Conservation (phyloP, 2,329 filamentous ascomycete species). For the Didymella keratinophila region DNA sequence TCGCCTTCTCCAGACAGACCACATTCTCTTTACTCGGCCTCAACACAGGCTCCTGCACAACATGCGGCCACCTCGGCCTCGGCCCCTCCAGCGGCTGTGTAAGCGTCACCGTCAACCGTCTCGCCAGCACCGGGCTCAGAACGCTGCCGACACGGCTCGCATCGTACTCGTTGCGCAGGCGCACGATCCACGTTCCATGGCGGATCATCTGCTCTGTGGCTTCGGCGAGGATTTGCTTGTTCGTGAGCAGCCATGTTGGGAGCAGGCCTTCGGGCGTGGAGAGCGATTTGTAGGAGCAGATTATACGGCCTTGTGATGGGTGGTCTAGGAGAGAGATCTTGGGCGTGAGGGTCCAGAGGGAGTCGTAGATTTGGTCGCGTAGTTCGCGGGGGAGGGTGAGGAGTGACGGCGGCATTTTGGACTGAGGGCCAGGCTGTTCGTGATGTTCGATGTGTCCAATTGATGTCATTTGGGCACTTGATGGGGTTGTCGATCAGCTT, state of each 20-base stretch:
- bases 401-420: slow-evolving; percentile 11
- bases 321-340: slow-evolving; percentile 11
- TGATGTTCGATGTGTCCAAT: too few species aligned
- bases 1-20: slow-evolving; percentile 1
- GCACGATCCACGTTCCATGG: slow-evolving; percentile 15
- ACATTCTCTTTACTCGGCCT: slow-evolving; percentile 7
- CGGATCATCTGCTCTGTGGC: slow-evolving; percentile 15
- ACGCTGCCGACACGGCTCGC: neutral
- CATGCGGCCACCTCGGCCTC: slow-evolving; percentile 17
- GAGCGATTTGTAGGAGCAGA: slow-evolving; percentile 13
- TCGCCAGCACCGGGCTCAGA: slow-evolving; percentile 1
- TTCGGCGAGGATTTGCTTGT: slow-evolving; percentile 18
- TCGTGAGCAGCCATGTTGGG: slow-evolving; percentile 18
- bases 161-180: slow-evolving; percentile 18
- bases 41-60: slow-evolving; percentile 7
- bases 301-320: slow-evolving; percentile 13
- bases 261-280: neutral
- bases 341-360: slow-evolving; percentile 7
- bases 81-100: slow-evolving; percentile 19
- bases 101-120: slow-evolving; percentile 7
- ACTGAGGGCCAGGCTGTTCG: too few species aligned
- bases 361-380: slow-evolving; percentile 19
- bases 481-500: too few species aligned
- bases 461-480: too few species aligned
- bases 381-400: slow-evolving; percentile 22